Evolutionary conservation across 163 green algal species (phyloP), one percentile per base, ranked within the genome.

Genomic region (Botryococcus braunii): DNA sequence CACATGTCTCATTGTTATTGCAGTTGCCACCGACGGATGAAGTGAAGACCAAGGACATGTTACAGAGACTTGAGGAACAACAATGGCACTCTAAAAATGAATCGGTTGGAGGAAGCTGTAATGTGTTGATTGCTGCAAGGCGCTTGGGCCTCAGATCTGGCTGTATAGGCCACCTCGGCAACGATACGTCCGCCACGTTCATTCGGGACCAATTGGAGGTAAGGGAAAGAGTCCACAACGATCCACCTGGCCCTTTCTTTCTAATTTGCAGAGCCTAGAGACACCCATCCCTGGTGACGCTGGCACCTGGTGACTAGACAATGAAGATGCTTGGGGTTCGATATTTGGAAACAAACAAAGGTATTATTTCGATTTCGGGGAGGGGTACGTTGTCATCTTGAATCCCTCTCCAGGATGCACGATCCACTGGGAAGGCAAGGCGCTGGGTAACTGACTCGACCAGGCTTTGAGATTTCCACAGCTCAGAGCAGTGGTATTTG

Each of bases 91-190:
- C 40, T 17, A 64, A 21, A 35, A 36, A 58, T 11, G 91, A 78
- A 83, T 85, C 96, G 77, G 83, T 92, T 5, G 92, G 93, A 13
- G 92, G 86, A 40, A 91, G 85, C 74, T 83, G 77, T 64, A 99
- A 99, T 76, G 92, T 93, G 40, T 78, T 93, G 43, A 92, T 97
- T 37, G 89, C 92, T 25, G 91, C 86, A 4, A 72, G 83, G 0
- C 70, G 90, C 8, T 72, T 96, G 39, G 90, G 91, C 0, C 65
- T 95, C 65, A 35, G 40, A 3, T 75, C 83, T 0, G 82, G 70
- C 0, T 83, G 79, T n/a, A 61, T 92, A 6, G 94, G 88, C 1
- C 86, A 95, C 71, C 63, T 95, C 3, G 89, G 87, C 1, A 47
- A 77, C 4, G 93, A 98, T 68, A 31, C 80, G 0, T 95, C 91